Percentiles rank a stretch among this genome's conserved stretches.
phyloP scores from a whole-genome alignment of 352 stramenopile genomes.

The Globisporangium camurandrum region DNA sequence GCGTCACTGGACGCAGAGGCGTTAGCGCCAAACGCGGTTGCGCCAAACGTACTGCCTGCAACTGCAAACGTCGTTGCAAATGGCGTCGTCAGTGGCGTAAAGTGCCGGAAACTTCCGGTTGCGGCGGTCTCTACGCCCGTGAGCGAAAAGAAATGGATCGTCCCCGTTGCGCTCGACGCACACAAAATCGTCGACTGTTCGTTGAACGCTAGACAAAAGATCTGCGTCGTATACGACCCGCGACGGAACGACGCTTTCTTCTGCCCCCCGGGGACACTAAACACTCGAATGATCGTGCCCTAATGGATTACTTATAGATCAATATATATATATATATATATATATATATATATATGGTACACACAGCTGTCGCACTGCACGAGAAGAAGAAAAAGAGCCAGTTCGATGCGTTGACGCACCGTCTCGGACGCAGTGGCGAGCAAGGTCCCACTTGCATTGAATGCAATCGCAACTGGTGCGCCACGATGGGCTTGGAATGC shows the following conservation, averaged over 20 bases:
- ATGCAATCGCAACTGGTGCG: slow-evolving; percentile 84
- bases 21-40: slow-evolving; percentile 31
- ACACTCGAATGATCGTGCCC: slow-evolving; percentile 97
- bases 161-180: slow-evolving; percentile 95
- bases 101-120: slow-evolving; percentile 74
- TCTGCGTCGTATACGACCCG: slow-evolving; percentile 92
- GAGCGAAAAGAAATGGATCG: slow-evolving; percentile 93
- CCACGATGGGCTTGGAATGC: slow-evolving; percentile 85
- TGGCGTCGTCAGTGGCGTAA: slow-evolving; percentile 66
- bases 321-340: background rate
- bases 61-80: slow-evolving; percentile 67
- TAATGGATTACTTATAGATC: slow-evolving; percentile 16
- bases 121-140: slow-evolving; percentile 62
- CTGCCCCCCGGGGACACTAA: slow-evolving; percentile 88
- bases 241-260: slow-evolving; percentile 91
- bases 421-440: slow-evolving; percentile 88
- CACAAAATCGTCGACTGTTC: slow-evolving; percentile 90
- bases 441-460: slow-evolving; percentile 80
- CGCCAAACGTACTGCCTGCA: slow-evolving; percentile 46
- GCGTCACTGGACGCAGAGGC: slow-evolving; percentile 5
- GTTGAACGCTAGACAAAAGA: slow-evolving; percentile 97
- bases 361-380: background rate
- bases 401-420: slow-evolving; percentile 22
- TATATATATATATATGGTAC: slow-evolving; percentile 3
- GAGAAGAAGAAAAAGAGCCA: background rate